Conservation (phyloP, 2,329 filamentous ascomycete genomes). For the Aspergillus pseudoglaucus region DNA sequence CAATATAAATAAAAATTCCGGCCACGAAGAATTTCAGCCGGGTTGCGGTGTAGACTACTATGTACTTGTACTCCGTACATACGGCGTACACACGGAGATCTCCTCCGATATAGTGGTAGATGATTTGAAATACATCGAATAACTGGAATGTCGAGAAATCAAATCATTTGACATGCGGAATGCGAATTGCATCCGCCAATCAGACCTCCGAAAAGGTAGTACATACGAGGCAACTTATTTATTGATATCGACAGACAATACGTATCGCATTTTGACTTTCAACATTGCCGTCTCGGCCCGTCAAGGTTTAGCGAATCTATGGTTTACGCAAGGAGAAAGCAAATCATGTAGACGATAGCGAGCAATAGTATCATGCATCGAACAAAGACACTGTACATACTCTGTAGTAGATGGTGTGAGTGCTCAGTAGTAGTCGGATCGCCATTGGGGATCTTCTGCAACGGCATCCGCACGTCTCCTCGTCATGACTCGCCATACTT, state of each 20-base stretch:
- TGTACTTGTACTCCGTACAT: too few species aligned
- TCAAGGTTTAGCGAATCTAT: slow-evolving; percentile 29
- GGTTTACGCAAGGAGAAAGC: slow-evolving; percentile 25
- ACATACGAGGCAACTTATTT: background rate
- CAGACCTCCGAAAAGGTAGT: background rate
- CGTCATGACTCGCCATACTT: background rate
- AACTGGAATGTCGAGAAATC: background rate
- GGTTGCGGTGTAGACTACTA: background rate
- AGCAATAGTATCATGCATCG: background rate
- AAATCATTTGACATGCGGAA: background rate
- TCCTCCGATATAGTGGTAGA: background rate
- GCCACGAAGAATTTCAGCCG: background rate
- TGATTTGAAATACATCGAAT: slow-evolving; percentile 6
- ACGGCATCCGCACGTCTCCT: background rate
- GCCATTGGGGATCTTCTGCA: background rate
- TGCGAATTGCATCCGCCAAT: background rate
- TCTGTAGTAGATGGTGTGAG: too few species aligned
- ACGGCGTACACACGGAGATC: too few species aligned
- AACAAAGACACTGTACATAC: background rate
- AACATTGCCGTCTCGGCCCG: slow-evolving; percentile 28
- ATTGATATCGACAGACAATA: background rate
- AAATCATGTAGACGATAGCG: background rate
- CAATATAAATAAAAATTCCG: slow-evolving; percentile 1
- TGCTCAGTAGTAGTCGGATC: background rate
- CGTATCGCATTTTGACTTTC: background rate